A percentile compares a stretch with the other conserved stretches of the same genome.
phyloP scores from a whole-genome alignment of 495 filamentous ascomycete genomes.

The Hyaloscypha hepaticicola region DNA sequence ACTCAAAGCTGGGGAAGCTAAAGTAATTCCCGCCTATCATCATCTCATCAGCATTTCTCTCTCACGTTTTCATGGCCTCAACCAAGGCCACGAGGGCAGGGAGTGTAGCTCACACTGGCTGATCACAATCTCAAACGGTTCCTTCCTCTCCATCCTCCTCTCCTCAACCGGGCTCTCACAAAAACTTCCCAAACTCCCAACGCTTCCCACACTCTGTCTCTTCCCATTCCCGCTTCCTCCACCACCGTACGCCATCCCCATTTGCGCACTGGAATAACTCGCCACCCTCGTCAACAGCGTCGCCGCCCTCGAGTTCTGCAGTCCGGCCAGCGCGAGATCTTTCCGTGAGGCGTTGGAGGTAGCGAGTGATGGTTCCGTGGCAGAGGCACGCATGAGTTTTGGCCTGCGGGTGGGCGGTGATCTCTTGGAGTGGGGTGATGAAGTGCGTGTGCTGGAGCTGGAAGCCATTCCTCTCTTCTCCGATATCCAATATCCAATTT shows the following conservation, averaged over 20 bases:
- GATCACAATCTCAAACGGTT: constrained; percentile 34
- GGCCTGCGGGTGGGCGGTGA: constrained; percentile 40
- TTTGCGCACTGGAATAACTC: constrained; percentile 34
- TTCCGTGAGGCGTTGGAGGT: constrained; percentile 51
- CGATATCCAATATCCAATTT: too few species aligned
- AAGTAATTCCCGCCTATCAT: constrained; percentile 46
- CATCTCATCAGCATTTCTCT: constrained; percentile 11
- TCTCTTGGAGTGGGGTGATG: constrained; percentile 7
- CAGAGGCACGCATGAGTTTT: constrained; percentile 48
- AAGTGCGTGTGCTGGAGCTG: neutral
- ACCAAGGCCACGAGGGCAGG: neutral
- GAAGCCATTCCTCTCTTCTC: neutral
- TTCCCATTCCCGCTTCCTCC: neutral
- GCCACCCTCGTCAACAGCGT: constrained; percentile 53
- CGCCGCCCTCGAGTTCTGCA: constrained; percentile 46
- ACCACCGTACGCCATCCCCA: neutral
- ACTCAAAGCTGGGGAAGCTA: constrained; percentile 58
- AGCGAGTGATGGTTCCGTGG: constrained; percentile 55
- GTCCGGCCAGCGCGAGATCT: constrained; percentile 45
- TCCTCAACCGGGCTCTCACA: constrained; percentile 27
- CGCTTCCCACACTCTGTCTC: neutral
- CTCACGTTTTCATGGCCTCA: neutral
- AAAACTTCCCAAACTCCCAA: constrained; percentile 15
- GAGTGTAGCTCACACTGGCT: constrained; percentile 27
- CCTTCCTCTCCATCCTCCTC: constrained; percentile 32